These are phyloP conservation scores for Marasmius tenuissimus DNA, from an alignment of 1,284 basidiomycete genomes.

Conservation along the genomic window DNA sequence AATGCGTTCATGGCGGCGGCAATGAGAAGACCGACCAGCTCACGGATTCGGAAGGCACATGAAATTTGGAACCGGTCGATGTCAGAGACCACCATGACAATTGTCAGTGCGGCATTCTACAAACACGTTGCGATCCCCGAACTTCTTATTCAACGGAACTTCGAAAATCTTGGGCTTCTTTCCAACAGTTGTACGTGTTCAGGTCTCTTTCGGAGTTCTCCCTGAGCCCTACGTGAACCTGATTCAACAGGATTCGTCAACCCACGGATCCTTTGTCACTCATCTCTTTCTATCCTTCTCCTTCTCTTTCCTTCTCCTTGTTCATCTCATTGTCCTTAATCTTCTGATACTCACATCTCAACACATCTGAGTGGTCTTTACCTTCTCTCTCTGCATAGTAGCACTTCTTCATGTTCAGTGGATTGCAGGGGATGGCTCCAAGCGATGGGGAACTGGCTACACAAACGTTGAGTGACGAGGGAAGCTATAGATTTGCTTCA, in stretches of 20 bases:
- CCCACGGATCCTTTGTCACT: neutral
- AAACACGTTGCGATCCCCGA: no score
- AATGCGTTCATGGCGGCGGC: constrained; percentile 3
- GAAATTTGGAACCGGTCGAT: neutral
- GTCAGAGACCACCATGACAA: neutral
- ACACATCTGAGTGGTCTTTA: neutral
- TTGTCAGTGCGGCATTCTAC: no score
- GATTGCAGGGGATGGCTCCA: constrained; percentile 58
- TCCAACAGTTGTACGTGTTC: no score
- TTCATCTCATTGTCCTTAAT: neutral
- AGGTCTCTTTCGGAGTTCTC: no score
- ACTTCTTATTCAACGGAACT: no score
- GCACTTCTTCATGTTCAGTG: constrained; percentile 42
- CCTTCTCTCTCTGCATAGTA: neutral
- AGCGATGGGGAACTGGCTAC: constrained; percentile 73
- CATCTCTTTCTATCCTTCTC: neutral
- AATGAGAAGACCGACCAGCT: neutral
- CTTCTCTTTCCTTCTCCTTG: neutral
- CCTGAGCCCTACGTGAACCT: no score
- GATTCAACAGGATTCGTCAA: no score
- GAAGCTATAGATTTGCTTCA: constrained; percentile 63
- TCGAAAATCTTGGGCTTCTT: no score
- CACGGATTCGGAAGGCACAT: neutral
- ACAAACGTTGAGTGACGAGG: constrained; percentile 68
- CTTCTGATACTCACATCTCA: neutral